A percentile compares a stretch with the other conserved stretches of the same genome.
These are phyloP conservation scores for Pseudogymnoascus sp. DNA, from an alignment of 2,329 filamentous ascomycete species.

Conservation along the genomic window DNA sequence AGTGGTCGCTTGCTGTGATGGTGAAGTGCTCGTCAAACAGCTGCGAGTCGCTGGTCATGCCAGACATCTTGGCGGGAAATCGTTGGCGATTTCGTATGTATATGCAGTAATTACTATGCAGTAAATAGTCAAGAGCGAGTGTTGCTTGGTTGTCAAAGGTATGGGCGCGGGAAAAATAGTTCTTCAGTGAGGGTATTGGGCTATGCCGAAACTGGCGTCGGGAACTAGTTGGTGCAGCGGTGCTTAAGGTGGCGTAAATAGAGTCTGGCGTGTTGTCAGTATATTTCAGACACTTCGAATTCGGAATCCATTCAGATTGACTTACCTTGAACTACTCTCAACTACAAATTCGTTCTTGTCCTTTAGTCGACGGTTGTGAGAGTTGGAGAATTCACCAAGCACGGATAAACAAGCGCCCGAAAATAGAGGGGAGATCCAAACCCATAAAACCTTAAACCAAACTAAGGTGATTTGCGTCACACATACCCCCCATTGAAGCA, in stretches of 20 bases:
- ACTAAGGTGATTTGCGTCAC: constrained; percentile 4
- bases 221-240: neutral
- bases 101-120: neutral
- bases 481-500: neutral
- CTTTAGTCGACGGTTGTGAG: neutral
- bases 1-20: constrained; percentile 67
- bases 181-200: neutral
- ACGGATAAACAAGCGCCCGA: constrained; percentile 6
- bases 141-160: neutral
- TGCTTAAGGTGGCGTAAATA: neutral
- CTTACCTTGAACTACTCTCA: neutral
- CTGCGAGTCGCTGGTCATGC: constrained; percentile 66
- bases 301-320: neutral
- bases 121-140: neutral
- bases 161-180: neutral
- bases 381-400: constrained; percentile 3
- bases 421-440: constrained; percentile 5
- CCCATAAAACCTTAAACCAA: constrained; percentile 1
- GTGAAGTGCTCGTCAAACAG: constrained; percentile 92
- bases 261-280: neutral
- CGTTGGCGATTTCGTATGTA: neutral
- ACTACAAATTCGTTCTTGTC: neutral
- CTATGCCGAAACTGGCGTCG: neutral
- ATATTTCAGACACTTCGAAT: neutral
- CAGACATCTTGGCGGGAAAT: constrained; percentile 1